phyloP scores from a whole-genome alignment of 768 basidiomycete genomes.

The Candolleomyces aberdarensis region DNA sequence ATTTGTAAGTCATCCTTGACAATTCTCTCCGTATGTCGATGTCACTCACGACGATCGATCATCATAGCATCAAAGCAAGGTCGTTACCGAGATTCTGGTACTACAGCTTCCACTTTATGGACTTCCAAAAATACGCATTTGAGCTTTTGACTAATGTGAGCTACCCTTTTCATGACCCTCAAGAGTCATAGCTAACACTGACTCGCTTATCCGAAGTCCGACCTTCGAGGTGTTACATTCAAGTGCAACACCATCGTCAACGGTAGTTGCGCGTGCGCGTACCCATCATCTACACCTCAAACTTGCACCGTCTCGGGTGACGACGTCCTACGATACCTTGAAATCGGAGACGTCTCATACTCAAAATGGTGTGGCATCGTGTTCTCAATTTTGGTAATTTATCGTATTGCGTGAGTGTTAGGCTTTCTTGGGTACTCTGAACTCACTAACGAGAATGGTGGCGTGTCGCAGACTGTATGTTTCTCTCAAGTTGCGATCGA shows the following conservation, averaged over 20 bases:
- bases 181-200: not conserved
- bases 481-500: no score
- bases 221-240: constrained; percentile 45
- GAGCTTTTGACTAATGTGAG: constrained; percentile 34
- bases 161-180: no score
- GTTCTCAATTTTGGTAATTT: constrained; percentile 42
- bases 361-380: constrained; percentile 44
- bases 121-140: constrained; percentile 47
- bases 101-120: constrained; percentile 54
- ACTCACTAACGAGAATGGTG: no score
- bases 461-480: no score
- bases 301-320: constrained; percentile 47
- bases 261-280: constrained; percentile 44
- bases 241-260: constrained; percentile 32
- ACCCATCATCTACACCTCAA: constrained; percentile 42
- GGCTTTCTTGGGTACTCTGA: no score
- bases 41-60: constrained; percentile 1
- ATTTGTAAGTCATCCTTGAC: constrained; percentile 30
- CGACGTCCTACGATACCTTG: constrained; percentile 48
- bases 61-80: constrained; percentile 47
- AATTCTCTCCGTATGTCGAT: not conserved
- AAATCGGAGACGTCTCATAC: constrained; percentile 40
- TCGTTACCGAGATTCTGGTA: constrained; percentile 59
- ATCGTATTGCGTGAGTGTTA: constrained; percentile 41
- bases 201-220: constrained; percentile 30